Evolutionary conservation across 2,329 filamentous ascomycete genomes (phyloP).

Genomic region (Knoxdaviesia proteae): DNA sequence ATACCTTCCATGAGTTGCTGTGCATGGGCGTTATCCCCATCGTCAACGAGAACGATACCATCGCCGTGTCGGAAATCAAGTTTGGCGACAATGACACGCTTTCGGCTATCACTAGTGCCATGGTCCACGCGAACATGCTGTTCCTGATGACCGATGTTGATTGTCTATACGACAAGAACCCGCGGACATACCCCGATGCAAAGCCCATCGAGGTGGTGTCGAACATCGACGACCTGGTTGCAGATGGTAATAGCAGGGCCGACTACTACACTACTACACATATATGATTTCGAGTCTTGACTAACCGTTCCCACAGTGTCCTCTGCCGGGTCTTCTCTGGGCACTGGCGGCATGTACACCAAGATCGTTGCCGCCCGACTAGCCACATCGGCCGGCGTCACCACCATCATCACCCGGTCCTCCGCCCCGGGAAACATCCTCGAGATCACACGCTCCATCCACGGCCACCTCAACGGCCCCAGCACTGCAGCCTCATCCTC

Average conservation of each 20-base stretch:
- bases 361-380: constrained; percentile 88
- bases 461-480: constrained; percentile 21
- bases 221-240: constrained; percentile 63
- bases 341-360: constrained; percentile 92
- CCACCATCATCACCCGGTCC: constrained; percentile 83
- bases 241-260: constrained; percentile 38
- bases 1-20: constrained; percentile 74
- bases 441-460: constrained; percentile 66
- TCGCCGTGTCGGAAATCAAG: constrained; percentile 95
- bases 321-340: constrained; percentile 67
- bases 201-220: constrained; percentile 81
- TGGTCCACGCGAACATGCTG: constrained; percentile 90
- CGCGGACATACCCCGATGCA: constrained; percentile 65
- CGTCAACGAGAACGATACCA: constrained; percentile 95
- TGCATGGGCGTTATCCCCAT: constrained; percentile 95
- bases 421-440: constrained; percentile 85
- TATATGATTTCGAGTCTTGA: not conserved
- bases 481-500: constrained; percentile 3
- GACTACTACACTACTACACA: not conserved
- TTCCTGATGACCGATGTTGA: constrained; percentile 99
- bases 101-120: constrained; percentile 86
- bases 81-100: constrained; percentile 98
- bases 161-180: constrained; percentile 92
- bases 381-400: constrained; percentile 85
- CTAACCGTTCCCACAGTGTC: constrained; percentile 37